These are phyloP conservation scores for Lablab purpureus DNA, from an alignment of 306 rosid species.

Conservation along the genomic window DNA sequence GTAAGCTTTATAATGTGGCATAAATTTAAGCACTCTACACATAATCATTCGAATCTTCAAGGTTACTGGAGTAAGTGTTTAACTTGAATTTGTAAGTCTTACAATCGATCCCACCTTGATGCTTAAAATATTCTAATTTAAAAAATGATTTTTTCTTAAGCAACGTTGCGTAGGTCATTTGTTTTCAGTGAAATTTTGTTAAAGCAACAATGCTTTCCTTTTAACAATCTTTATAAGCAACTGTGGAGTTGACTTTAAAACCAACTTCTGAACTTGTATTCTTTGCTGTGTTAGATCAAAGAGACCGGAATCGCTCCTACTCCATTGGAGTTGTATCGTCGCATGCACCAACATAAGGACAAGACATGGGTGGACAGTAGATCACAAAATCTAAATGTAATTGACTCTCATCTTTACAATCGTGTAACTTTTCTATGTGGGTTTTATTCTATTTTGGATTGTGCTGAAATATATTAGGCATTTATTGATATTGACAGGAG, in stretches of 20 bases:
- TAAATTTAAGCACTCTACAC: too few relatives aligned
- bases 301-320: not conserved
- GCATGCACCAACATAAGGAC: not conserved
- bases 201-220: too few relatives aligned
- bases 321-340: conserved; percentile 7
- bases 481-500: not conserved
- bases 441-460: not conserved
- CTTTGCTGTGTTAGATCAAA: not conserved
- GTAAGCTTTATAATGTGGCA: too few relatives aligned
- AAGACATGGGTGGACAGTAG: conserved; percentile 3
- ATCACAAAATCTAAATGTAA: not conserved
- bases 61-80: too few relatives aligned
- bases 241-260: not conserved
- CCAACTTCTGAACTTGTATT: not conserved
- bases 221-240: too few relatives aligned
- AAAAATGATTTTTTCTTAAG: too few relatives aligned
- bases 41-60: too few relatives aligned
- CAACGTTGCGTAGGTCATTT: too few relatives aligned
- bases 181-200: too few relatives aligned
- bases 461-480: not conserved
- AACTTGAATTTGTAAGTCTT: too few relatives aligned
- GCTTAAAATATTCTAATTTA: too few relatives aligned
- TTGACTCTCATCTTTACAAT: not conserved
- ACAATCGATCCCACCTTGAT: too few relatives aligned
- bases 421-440: not conserved